Conservation (phyloP, 192 early-diverging fungal species). For the Lobulomyces angularis region DNA sequence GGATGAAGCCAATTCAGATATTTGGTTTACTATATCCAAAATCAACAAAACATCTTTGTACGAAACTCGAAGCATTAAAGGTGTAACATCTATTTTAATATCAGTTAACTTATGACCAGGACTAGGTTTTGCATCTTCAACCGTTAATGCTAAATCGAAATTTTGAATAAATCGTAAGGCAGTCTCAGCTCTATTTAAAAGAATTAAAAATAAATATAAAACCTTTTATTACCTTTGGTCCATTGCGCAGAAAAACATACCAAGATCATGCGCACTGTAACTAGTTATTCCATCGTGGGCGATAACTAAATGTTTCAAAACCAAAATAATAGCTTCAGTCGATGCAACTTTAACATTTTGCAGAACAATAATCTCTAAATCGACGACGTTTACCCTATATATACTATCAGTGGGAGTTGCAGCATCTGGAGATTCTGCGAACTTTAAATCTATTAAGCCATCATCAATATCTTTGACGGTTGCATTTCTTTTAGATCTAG, state of each 20-base stretch:
- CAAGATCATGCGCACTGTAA: slow-evolving; percentile 63
- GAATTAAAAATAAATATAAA: too few relatives aligned
- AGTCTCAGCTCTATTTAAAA: too few relatives aligned
- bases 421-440: not conserved
- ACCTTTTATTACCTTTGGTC: slow-evolving; percentile 65
- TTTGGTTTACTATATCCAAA: slow-evolving; percentile 51
- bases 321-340: slow-evolving; percentile 85
- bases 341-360: slow-evolving; percentile 52
- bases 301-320: slow-evolving; percentile 63
- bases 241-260: slow-evolving; percentile 86
- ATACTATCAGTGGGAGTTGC: slow-evolving; percentile 32
- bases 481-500: too few relatives aligned
- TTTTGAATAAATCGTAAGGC: slow-evolving; percentile 78
- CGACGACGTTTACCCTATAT: slow-evolving; percentile 64
- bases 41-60: slow-evolving; percentile 76
- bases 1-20: too few relatives aligned
- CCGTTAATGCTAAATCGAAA: slow-evolving; percentile 66
- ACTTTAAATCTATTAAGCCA: not conserved
- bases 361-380: slow-evolving; percentile 75
- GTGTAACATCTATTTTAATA: slow-evolving; percentile 61
- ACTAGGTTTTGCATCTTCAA: slow-evolving; percentile 57
- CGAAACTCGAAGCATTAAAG: slow-evolving; percentile 68
- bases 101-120: slow-evolving; percentile 51
- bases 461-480: slow-evolving; percentile 8
- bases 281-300: slow-evolving; percentile 66